These are phyloP conservation scores for Eimeria sp. DNA, from an alignment of 169 alveolate genomes.

Conservation along the genomic window DNA sequence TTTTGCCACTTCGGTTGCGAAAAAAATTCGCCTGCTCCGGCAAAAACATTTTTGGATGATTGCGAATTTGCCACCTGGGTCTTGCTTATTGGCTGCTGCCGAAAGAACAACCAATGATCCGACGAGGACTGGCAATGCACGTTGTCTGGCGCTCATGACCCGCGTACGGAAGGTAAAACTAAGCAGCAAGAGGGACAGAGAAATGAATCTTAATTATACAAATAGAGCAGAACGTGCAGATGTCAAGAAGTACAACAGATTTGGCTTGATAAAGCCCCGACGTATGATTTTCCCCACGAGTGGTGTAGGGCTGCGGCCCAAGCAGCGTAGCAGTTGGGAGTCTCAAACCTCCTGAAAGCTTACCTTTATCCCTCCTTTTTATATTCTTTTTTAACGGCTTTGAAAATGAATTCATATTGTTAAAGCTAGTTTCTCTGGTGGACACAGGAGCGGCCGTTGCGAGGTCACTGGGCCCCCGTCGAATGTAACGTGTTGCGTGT, in stretches of 20 bases:
- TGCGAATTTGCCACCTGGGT: not conserved
- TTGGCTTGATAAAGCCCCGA: slow-evolving; percentile 34
- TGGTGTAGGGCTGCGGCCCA: slow-evolving; percentile 67
- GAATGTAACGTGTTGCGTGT: not conserved
- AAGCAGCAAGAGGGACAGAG: not conserved
- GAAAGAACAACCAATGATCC: not conserved
- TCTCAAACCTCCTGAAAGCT: not conserved
- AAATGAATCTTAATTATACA: not conserved
- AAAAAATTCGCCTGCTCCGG: not conserved
- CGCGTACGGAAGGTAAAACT: not conserved
- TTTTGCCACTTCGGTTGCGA: not conserved
- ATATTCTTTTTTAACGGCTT: not conserved
- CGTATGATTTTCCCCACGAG: slow-evolving; percentile 31
- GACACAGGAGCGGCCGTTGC: slow-evolving; percentile 28
- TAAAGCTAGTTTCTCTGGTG: not conserved
- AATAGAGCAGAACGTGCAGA: not conserved
- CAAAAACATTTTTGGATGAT: not conserved
- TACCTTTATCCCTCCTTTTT: not conserved
- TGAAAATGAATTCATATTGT: not conserved
- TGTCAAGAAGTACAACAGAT: not conserved
- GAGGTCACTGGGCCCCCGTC: slow-evolving; percentile 49
- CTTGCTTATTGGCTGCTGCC: not conserved
- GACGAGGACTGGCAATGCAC: not conserved
- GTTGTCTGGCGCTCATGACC: not conserved
- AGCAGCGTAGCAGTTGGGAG: slow-evolving; percentile 1